phyloP scores from a whole-genome alignment of 1,284 basidiomycete genomes.

The Irpex sp. region DNA sequence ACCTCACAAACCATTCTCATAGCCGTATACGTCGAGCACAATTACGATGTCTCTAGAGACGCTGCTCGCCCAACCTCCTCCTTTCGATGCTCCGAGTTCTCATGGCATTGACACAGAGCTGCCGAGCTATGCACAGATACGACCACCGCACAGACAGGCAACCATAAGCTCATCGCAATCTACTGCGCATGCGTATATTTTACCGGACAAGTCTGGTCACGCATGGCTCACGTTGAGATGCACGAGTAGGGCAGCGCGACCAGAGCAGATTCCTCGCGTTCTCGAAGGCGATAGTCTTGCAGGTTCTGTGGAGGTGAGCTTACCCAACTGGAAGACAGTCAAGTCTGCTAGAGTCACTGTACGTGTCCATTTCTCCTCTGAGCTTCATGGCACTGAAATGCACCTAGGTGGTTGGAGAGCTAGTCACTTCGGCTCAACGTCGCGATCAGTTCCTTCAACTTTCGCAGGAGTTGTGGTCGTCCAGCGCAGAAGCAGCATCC shows the following conservation, averaged over 20 bases:
- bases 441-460: constrained; percentile 38
- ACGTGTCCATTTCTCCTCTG: background rate
- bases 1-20: too few species aligned
- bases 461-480: constrained; percentile 27
- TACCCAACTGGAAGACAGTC: constrained; percentile 39
- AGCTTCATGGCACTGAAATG: background rate
- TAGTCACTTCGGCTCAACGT: constrained; percentile 31
- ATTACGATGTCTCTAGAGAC: background rate
- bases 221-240: constrained; percentile 18
- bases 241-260: constrained; percentile 14
- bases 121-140: background rate
- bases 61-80: background rate
- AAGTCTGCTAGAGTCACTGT: constrained; percentile 30
- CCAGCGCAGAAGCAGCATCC: background rate
- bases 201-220: background rate
- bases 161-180: background rate
- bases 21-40: too few species aligned
- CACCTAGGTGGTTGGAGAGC: constrained; percentile 19
- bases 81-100: background rate
- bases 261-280: constrained; percentile 31
- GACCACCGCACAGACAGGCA: background rate
- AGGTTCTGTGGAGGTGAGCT: constrained; percentile 40
- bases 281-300: constrained; percentile 40
- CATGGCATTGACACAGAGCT: background rate
- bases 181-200: background rate